A percentile compares a stretch with the other conserved stretches of the same genome.
Evolutionary conservation across 2,329 filamentous ascomycete genomes (phyloP).

Genomic region (Cadophora malorum): DNA sequence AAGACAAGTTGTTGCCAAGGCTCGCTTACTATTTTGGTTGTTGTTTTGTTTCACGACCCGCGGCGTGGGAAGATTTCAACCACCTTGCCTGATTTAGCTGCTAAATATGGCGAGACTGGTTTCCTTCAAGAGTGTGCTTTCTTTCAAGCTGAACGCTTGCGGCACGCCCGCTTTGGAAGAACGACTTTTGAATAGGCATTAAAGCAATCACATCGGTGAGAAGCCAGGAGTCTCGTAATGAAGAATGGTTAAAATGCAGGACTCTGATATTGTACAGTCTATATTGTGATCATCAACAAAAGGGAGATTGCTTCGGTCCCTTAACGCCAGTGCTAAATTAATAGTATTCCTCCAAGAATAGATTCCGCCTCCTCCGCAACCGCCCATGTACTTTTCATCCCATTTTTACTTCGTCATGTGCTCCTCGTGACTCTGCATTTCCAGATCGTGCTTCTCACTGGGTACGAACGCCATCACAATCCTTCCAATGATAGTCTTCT

Average conservation of each 20-base stretch:
- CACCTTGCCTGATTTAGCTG: not conserved
- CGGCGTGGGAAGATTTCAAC: not conserved
- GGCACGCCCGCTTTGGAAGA: too few species aligned
- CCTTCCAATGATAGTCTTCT: constrained; percentile 41
- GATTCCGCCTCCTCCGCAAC: too few species aligned
- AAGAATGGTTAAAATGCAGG: not conserved
- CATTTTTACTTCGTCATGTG: constrained; percentile 12
- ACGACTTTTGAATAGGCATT: too few species aligned
- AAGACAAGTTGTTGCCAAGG: not conserved
- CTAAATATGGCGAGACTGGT: too few species aligned
- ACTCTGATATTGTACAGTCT: not conserved
- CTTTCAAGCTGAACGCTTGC: too few species aligned
- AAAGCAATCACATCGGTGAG: too few species aligned
- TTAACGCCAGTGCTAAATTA: constrained; percentile 11
- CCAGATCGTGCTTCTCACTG: constrained; percentile 20
- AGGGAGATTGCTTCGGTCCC: not conserved
- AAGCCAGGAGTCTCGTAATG: not conserved
- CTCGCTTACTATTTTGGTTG: not conserved
- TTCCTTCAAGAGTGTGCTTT: too few species aligned
- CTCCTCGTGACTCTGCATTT: constrained; percentile 21
- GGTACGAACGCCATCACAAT: constrained; percentile 32
- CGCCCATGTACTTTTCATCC: not conserved
- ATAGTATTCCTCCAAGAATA: not conserved
- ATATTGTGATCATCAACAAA: not conserved
- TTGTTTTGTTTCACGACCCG: not conserved